phyloP scores from a whole-genome alignment of 2,329 filamentous ascomycete species.

The Cercospora nicotianae region DNA sequence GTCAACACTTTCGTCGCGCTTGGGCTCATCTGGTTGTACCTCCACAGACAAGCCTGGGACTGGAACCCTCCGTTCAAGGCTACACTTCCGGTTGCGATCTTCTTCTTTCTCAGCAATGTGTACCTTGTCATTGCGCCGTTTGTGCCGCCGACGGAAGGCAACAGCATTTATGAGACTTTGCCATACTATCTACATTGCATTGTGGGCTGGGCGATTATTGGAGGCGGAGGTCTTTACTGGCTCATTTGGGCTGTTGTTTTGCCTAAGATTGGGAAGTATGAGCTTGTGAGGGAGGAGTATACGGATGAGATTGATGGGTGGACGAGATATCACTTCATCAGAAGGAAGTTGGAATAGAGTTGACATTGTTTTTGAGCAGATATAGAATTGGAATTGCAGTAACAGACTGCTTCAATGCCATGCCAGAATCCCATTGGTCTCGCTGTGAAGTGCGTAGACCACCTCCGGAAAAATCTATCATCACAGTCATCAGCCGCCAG shows the following conservation, averaged over 20 bases:
- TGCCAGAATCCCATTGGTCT: too few relatives aligned
- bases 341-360: conserved; percentile 14
- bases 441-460: too few relatives aligned
- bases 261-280: conserved; percentile 46
- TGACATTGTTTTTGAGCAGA: not conserved
- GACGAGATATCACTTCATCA: conserved; percentile 42
- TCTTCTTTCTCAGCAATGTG: conserved; percentile 56
- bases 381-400: not conserved
- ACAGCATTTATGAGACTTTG: conserved; percentile 54
- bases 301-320: conserved; percentile 44
- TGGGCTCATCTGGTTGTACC: conserved; percentile 52
- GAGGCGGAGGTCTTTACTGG: conserved; percentile 53
- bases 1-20: conserved; percentile 54
- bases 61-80: conserved; percentile 54
- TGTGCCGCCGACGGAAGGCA: conserved; percentile 49
- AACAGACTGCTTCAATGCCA: not conserved
- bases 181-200: conserved; percentile 57
- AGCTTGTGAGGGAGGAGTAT: conserved; percentile 35
- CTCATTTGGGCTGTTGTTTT: conserved; percentile 53
- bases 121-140: conserved; percentile 56
- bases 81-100: conserved; percentile 51
- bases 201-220: conserved; percentile 53
- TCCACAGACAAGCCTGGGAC: conserved; percentile 43
- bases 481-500: too few relatives aligned
- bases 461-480: too few relatives aligned